phyloP scores from a whole-genome alignment of 148 eudicot genomes.

The Cornus florida region DNA sequence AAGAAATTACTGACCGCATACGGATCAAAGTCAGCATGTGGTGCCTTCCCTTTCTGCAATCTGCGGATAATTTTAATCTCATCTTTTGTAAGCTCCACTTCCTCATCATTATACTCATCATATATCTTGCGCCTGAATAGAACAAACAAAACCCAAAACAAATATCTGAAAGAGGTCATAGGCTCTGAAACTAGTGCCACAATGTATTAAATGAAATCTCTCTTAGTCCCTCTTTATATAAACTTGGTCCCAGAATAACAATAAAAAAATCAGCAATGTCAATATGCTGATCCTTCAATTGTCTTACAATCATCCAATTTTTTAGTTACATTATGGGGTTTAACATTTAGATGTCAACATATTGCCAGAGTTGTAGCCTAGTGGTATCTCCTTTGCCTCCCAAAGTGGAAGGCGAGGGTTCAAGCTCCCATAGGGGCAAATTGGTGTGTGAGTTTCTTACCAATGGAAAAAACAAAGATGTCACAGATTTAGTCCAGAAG shows the following conservation, averaged over 20 bases:
- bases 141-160: conserved; percentile 2
- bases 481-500: no score
- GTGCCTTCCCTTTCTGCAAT: conserved; percentile 76
- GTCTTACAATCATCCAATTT: neutral
- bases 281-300: neutral
- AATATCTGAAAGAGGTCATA: neutral
- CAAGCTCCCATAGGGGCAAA: no score
- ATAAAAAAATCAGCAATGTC: neutral
- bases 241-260: neutral
- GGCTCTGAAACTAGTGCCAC: neutral
- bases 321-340: neutral
- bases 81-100: conserved; percentile 68
- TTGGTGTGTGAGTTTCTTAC: no score
- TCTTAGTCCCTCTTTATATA: neutral
- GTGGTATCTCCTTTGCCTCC: no score
- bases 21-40: conserved; percentile 89
- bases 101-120: conserved; percentile 91
- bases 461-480: no score
- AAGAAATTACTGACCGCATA: conserved; percentile 49
- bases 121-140: conserved; percentile 68
- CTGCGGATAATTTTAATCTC: conserved; percentile 63
- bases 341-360: no score
- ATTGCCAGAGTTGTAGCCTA: no score
- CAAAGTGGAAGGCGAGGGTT: no score
- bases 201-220: neutral